phyloP scores from a whole-genome alignment of 805 yeast genomes.

The Monosporozyma unispora region DNA sequence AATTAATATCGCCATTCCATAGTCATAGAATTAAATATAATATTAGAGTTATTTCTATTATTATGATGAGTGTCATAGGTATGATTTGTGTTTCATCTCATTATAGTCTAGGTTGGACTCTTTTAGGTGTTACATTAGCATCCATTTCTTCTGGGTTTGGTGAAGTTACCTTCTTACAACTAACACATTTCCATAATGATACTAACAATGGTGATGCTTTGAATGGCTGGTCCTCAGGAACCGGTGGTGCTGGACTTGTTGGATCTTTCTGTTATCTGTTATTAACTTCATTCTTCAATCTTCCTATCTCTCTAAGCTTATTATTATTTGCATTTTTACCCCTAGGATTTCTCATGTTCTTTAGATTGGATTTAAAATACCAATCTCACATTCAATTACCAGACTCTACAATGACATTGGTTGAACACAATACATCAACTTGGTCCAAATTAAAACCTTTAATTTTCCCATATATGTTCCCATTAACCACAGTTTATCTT shows the following conservation, averaged over 20 bases:
- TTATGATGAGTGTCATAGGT: constrained; percentile 55
- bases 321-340: constrained; percentile 52
- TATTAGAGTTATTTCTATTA: constrained; percentile 44
- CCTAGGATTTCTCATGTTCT: constrained; percentile 38
- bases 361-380: constrained; percentile 13
- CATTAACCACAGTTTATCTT: constrained; percentile 72
- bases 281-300: constrained; percentile 57
- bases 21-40: constrained; percentile 56
- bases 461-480: constrained; percentile 66
- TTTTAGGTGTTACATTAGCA: constrained; percentile 70
- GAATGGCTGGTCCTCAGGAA: constrained; percentile 87
- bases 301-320: constrained; percentile 47
- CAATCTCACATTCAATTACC: background rate
- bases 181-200: constrained; percentile 66
- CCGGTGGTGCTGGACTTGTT: constrained; percentile 89
- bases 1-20: constrained; percentile 69
- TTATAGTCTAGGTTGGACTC: constrained; percentile 30
- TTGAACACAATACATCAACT: background rate
- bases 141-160: constrained; percentile 85
- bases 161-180: constrained; percentile 76
- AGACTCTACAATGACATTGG: background rate
- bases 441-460: constrained; percentile 32
- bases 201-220: constrained; percentile 34
- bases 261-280: constrained; percentile 70
- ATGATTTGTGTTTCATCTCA: constrained; percentile 49